Base-by-base conservation (phyloP, 805 yeast genomes). In the Brettanomyces nanus region DNA sequence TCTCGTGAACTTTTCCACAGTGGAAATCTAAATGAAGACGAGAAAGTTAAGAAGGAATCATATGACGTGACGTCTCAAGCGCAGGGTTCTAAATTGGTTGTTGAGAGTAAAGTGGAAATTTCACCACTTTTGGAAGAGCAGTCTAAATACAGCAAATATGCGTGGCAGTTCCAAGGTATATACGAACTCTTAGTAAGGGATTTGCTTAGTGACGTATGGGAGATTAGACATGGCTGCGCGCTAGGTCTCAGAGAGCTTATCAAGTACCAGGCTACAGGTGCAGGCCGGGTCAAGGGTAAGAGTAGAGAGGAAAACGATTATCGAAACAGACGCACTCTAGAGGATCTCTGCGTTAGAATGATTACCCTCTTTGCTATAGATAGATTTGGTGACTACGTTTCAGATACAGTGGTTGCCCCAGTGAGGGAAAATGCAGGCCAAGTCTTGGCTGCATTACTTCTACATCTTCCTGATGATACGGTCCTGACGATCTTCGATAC, bases 381-480 rank as follows among this genome's bases (percentile, higher is more conserved):
- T 61, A 65, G 97, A 49, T 92, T 92, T 61, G 97, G 97, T 33
- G 99, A 92, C 63, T 92, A 85, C 58, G 95, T 92, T 23, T 81
- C 95, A 31, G 99, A 92, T 54, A 94, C 95, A 5, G 99, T 92
- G 11, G 95, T 92, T 28, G 97, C 97, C 0, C 99, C 99, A 1
- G 97, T 92, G 4, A 68, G 98, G 53, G 99, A 94, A 61, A 86
- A 95, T 26, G 86, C 90, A 21, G 97, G 96, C 0, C 99, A 92
- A 60, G 77, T 96, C 0, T 62, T 92, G 35, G 97, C 95, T 13
- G 95, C 96, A 1, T 62, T 90, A 28, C 62, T 92, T 32, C 64
- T 82, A n/a, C 92, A 86, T 58, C 61, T 92, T 35, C 70, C 77
- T 15, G 72, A 73, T 28, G 70, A 67, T 3, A 62, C 73, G 2